These are phyloP conservation scores for Ogataea trehalophila DNA, from an alignment of 805 yeast species.

Conservation along the genomic window DNA sequence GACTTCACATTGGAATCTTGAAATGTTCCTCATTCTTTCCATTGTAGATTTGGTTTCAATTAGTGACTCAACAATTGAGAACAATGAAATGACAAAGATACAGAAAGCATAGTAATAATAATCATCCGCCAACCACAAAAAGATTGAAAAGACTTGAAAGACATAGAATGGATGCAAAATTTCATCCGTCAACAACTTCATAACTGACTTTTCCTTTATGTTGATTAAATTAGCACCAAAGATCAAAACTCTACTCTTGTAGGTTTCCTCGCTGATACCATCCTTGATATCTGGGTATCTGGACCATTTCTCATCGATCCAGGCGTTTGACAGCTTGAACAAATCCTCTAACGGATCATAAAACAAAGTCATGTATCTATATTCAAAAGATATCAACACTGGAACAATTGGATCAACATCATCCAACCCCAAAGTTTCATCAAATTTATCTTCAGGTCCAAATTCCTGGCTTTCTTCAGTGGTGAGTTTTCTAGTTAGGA, in stretches of 20 bases:
- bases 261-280: constrained; percentile 68
- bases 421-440: constrained; percentile 12
- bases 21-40: constrained; percentile 64
- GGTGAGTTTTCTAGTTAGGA: constrained; percentile 37
- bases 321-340: constrained; percentile 74
- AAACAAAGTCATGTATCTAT: constrained; percentile 76
- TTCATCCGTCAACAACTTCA: constrained; percentile 72
- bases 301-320: constrained; percentile 83
- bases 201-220: constrained; percentile 64
- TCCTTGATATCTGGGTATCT: constrained; percentile 47
- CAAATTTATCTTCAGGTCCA: constrained; percentile 24
- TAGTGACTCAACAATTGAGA: constrained; percentile 75
- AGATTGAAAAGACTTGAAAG: constrained; percentile 87
- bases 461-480: constrained; percentile 19
- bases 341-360: constrained; percentile 86
- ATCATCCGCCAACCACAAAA: constrained; percentile 88
- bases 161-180: constrained; percentile 93
- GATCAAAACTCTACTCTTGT: constrained; percentile 63
- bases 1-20: constrained; percentile 71
- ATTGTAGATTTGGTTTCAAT: constrained; percentile 81
- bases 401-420: constrained; percentile 66
- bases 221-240: constrained; percentile 77
- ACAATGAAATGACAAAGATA: constrained; percentile 78
- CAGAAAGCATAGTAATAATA: constrained; percentile 93
- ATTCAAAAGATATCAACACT: constrained; percentile 62